Percentiles rank a stretch among this genome's conserved stretches.
These are phyloP conservation scores for Onygena corvina DNA, from an alignment of 2,329 filamentous ascomycete genomes.

Conservation along the genomic window DNA sequence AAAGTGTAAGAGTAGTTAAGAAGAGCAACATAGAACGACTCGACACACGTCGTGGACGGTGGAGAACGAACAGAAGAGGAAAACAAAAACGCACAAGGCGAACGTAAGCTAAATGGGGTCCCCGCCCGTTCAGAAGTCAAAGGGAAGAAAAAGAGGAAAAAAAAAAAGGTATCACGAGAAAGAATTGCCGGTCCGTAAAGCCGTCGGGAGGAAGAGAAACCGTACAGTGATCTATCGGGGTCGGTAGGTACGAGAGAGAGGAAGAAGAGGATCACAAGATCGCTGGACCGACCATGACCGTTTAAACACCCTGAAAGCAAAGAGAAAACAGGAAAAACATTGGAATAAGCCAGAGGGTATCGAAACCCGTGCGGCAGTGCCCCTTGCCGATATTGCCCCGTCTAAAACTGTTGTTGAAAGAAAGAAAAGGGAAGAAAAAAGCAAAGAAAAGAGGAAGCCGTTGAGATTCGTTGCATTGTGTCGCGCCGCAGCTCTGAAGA, in stretches of 20 bases:
- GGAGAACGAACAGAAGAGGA: neutral
- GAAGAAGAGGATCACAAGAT: neutral
- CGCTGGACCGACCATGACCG: neutral
- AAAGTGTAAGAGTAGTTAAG: too few relatives aligned
- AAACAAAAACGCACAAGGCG: neutral
- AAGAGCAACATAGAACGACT: neutral
- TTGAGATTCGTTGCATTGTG: neutral
- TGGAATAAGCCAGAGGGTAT: constrained; percentile 15
- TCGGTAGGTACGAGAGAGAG: neutral
- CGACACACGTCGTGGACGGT: constrained; percentile 2
- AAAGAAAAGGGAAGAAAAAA: constrained; percentile 13
- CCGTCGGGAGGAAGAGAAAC: neutral
- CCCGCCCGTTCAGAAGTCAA: neutral
- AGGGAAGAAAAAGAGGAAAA: neutral
- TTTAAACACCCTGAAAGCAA: constrained; percentile 2
- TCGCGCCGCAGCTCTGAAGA: neutral
- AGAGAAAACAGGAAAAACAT: constrained; percentile 3
- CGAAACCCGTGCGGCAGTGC: constrained; percentile 8
- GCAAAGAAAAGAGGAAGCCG: constrained; percentile 4
- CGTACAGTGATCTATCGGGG: neutral
- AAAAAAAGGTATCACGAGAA: neutral
- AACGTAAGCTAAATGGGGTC: neutral
- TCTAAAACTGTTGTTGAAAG: constrained; percentile 16
- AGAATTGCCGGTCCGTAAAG: constrained; percentile 3
- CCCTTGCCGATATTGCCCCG: constrained; percentile 10